Evolutionary conservation across 169 alveolate genomes (phyloP).

Genomic region (Hepatocystis sp.): DNA sequence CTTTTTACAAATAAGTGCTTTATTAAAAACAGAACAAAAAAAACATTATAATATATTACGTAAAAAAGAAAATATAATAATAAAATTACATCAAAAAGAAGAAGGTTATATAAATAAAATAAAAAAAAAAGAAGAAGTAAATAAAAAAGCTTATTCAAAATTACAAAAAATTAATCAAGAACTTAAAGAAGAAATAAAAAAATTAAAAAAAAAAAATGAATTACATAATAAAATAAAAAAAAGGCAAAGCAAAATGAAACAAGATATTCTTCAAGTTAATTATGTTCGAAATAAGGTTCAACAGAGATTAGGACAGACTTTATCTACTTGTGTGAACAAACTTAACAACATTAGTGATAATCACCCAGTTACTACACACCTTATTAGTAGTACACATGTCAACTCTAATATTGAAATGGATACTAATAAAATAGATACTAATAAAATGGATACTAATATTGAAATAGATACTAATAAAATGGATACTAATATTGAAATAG

Average conservation of each 20-base stretch:
- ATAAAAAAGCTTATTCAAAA: conserved; percentile 62
- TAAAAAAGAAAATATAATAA: conserved; percentile 46
- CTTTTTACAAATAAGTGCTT: conserved; percentile 46
- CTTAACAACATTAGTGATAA: no score
- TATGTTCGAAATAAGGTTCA: no score
- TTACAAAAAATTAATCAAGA: conserved; percentile 43
- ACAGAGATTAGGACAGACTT: no score
- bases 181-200: conserved; percentile 46
- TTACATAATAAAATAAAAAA: background rate
- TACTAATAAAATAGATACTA: no score
- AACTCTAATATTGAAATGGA: no score
- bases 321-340: no score
- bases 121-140: conserved; percentile 64
- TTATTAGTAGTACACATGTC: no score
- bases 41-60: conserved; percentile 50
- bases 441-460: no score
- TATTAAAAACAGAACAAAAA: conserved; percentile 45
- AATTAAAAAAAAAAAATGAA: conserved; percentile 27
- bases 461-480: no score
- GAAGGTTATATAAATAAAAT: conserved; percentile 41
- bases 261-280: no score
- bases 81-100: conserved; percentile 53
- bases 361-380: no score
- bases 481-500: no score
- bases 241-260: background rate